Base-by-base conservation (phyloP, 331 rosid genomes). In the Acacia concinna region DNA sequence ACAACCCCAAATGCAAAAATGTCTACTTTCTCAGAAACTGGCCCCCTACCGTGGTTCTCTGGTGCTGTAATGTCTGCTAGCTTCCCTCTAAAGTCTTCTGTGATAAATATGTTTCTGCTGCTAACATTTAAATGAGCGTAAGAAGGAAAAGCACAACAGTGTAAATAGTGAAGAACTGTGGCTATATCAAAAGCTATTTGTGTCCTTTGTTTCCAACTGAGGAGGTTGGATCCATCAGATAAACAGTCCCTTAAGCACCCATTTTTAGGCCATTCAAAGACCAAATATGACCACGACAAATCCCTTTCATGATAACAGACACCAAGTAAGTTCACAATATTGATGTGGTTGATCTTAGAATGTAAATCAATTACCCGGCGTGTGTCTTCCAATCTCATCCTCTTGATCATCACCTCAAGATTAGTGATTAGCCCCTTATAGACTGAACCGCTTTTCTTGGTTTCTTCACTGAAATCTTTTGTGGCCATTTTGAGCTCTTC, bases 141-240 rank as follows among this genome's bases (percentile, higher is more conserved):
- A n/a, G 90, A 84, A 63, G 93, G 91, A 57, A 87, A 90, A 65
- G 90, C 87, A 63, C 89, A 90, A 20, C 84, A 81, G 52, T 87
- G 91, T 27, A 92, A 82, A 80, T 92, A 87, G 87, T 92, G 91
- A 28, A 90, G 93, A 44, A 93, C 91, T 23, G 90, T 87, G 64
- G 91, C 97, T 73, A 90, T 80, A 62, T 92, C 94, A 37, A 87
- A 92, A 43, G 91, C 90, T 59, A 90, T 87, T 74, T 88, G 90
- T 43, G 84, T 81, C 52, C 97, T n/a, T 51, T 30, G 76, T 40
- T 74, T 27, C 97, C 97, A 92, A 28, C 30, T 43, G 5, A 88
- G 78, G 54, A 79, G 31, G 62, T 67, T 52, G 34, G 82, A 54
- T 65, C 81, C 74, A 79, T 81, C 86, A 2, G 86, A 68, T 38